Percentiles rank a stretch among this genome's conserved stretches.
phyloP scores from a whole-genome alignment of 2,329 filamentous ascomycete species.

The Metarhizium humberi region DNA sequence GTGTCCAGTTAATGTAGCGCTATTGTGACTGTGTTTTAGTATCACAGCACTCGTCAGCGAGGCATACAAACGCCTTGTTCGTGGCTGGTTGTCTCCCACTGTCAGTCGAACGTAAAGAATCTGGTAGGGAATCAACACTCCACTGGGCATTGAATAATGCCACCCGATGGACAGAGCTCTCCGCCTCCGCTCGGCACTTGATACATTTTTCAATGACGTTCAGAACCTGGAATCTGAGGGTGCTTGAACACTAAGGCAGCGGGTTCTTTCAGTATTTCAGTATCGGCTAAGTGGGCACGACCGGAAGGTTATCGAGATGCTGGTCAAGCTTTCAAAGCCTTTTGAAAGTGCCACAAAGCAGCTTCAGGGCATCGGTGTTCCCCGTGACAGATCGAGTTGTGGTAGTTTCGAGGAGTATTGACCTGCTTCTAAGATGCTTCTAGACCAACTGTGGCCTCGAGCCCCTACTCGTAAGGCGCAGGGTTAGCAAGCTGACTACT shows the following conservation, averaged over 20 bases:
- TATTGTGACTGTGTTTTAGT: no score
- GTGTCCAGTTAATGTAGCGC: no score
- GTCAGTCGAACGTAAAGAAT: no score
- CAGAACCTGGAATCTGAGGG: background rate
- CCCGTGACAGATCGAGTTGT: background rate
- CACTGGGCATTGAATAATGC: no score
- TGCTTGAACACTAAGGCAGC: background rate
- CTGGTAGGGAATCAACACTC: no score
- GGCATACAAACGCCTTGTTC: no score
- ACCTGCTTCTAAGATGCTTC: conserved; percentile 3
- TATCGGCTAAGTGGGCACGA: background rate
- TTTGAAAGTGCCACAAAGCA: conserved; percentile 3
- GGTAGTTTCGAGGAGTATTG: conserved; percentile 4
- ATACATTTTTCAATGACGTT: conserved; percentile 1
- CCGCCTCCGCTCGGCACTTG: background rate
- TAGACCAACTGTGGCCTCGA: background rate
- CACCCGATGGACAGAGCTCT: background rate
- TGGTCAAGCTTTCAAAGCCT: conserved; percentile 1
- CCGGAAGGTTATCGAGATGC: conserved; percentile 1
- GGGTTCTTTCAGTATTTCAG: background rate
- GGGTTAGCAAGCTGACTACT: no score
- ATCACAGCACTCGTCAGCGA: no score
- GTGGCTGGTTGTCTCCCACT: no score
- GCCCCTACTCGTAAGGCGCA: no score
- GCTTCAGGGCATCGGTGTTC: conserved; percentile 2